Conservation (phyloP, 2,329 filamentous ascomycete species). For the Sporothrix globosa region DNA sequence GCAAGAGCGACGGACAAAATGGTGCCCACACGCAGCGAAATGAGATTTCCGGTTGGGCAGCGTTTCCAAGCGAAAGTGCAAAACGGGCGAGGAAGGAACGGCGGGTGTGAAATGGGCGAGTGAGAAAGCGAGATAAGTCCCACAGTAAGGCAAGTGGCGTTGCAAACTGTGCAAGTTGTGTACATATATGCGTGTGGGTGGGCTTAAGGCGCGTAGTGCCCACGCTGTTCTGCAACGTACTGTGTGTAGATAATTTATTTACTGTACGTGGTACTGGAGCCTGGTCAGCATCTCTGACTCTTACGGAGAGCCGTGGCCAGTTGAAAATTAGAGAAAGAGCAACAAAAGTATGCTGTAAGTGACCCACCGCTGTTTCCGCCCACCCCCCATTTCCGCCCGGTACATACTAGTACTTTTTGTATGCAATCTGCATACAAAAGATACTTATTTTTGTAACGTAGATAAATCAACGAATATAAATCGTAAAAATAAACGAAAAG, state of each 20-base stretch:
- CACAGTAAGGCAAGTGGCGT: conserved; percentile 30
- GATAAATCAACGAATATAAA: too few relatives aligned
- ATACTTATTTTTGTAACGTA: too few relatives aligned
- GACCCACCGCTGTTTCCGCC: too few relatives aligned
- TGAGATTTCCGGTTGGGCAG: conserved; percentile 37
- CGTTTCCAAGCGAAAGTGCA: conserved; percentile 27
- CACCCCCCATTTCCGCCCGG: too few relatives aligned
- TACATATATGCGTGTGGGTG: background rate
- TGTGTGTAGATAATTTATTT: background rate
- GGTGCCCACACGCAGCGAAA: conserved; percentile 33
- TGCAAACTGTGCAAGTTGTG: conserved; percentile 28
- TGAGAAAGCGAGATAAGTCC: conserved; percentile 27
- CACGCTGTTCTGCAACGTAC: conserved; percentile 3
- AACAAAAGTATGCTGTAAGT: too few relatives aligned
- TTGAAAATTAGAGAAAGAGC: background rate
- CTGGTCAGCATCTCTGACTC: conserved; percentile 11
- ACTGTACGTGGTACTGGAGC: conserved; percentile 27
- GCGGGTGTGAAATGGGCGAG: conserved; percentile 1
- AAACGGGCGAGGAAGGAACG: conserved; percentile 24
- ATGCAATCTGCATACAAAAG: too few relatives aligned
- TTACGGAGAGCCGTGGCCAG: background rate
- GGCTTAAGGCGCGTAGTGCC: conserved; percentile 26
- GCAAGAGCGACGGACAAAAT: conserved; percentile 34
- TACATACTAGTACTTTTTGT: too few relatives aligned
- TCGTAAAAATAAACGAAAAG: too few relatives aligned